phyloP scores from a whole-genome alignment of 2,329 filamentous ascomycete species.

The Claviceps pusilla region DNA sequence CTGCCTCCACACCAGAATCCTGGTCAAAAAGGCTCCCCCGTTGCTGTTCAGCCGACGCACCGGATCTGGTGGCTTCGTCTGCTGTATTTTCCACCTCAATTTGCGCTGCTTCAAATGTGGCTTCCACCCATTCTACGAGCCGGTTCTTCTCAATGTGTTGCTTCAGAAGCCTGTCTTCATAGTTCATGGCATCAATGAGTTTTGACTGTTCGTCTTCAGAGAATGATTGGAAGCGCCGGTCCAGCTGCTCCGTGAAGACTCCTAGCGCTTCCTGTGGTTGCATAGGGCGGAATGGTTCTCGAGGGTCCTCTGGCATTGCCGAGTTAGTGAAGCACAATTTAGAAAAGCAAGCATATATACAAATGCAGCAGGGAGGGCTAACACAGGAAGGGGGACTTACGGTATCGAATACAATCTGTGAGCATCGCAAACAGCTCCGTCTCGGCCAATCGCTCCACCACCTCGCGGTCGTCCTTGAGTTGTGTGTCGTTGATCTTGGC shows the following conservation, averaged over 20 bases:
- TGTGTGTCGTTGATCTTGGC: slow-evolving; percentile 60
- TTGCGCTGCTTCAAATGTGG: slow-evolving; percentile 24
- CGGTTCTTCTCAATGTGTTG: slow-evolving; percentile 51
- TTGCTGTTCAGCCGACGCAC: slow-evolving; percentile 1
- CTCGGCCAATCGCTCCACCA: slow-evolving; percentile 43
- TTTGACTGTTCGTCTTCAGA: slow-evolving; percentile 50
- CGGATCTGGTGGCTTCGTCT: slow-evolving; percentile 16
- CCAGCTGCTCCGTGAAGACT: slow-evolving; percentile 46
- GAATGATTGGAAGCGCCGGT: slow-evolving; percentile 43
- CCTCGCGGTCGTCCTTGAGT: slow-evolving; percentile 54
- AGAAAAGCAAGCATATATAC: no score
- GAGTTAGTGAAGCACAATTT: slow-evolving; percentile 14
- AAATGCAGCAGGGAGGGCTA: not conserved
- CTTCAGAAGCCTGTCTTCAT: slow-evolving; percentile 53
- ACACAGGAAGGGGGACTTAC: slow-evolving; percentile 32
- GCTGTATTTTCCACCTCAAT: slow-evolving; percentile 17
- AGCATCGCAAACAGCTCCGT: slow-evolving; percentile 59
- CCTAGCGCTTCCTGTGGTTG: slow-evolving; percentile 40
- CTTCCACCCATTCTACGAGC: slow-evolving; percentile 51
- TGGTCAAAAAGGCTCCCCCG: not conserved
- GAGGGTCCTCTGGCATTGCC: slow-evolving; percentile 23
- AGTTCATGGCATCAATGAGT: slow-evolving; percentile 55
- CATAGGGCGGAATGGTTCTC: slow-evolving; percentile 29
- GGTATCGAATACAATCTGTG: slow-evolving; percentile 44
- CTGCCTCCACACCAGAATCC: not conserved